Base-by-base conservation (phyloP, 108 stramenopile species). In the Discostella stelligeroides region DNA sequence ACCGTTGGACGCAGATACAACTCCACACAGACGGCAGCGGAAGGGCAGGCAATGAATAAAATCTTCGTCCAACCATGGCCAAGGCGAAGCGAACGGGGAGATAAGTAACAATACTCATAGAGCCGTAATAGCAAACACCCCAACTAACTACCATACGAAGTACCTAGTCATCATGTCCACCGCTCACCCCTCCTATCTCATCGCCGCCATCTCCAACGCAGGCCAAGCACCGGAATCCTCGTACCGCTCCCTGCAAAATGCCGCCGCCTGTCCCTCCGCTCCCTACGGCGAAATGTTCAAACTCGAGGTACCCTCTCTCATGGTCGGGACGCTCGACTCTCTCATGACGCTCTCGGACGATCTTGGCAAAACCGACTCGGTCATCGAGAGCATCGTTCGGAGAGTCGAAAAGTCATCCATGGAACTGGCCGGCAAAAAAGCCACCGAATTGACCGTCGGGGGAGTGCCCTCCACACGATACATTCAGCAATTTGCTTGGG, bases 401-500 rank as follows among this genome's bases (percentile, higher is more conserved):
- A 97, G 96, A 77, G 87, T 97, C 49, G 95, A 96, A 63, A 85
- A 85, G 64, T 90, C 90, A 43, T 77, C 88, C 39, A 66, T 53
- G 14, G 97, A 97, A 50, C 55, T 96, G 45, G 78, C 83, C 29
- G 84, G 83, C 10, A 74, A 82, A 25, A 86, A 83, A 42, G 69
- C 65, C 6, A 75, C 85, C 14, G 87, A 92, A 30, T 66, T 96
- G 9, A 85, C 87, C 6, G 94, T 96, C 9, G 91, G 93, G 11
- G 92, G 91, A 10, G 90, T 92, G 24, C 91, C 94, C 6, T 84
- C 91, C 12, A 75, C 78, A 10, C 79, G 86, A 20, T 96, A 91
- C 89, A 85, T 95, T 53, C 90, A 92, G 66, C 86, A 90, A 84
- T 97, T 97, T 72, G 90, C 88, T 3, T 97, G 97, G 97, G 94